Conservation (phyloP, 2,329 filamentous ascomycete genomes). For the Monilinia vaccinii-corymbosi region DNA sequence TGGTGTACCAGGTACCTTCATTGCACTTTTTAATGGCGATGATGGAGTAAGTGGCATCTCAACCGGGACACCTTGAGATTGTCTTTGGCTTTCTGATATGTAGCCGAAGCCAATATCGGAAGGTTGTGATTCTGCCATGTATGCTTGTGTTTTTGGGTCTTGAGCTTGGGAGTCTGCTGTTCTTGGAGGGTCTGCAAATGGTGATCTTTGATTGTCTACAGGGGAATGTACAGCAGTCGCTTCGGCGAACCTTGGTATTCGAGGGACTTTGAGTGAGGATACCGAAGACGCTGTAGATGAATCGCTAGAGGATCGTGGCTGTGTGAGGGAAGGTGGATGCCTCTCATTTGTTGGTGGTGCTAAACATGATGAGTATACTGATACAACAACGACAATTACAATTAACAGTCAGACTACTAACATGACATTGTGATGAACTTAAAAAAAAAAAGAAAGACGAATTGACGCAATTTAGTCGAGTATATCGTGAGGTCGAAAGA, state of each 20-base stretch:
- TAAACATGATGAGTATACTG: slow-evolving; percentile 9
- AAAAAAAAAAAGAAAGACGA: slow-evolving; percentile 12
- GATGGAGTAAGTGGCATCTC: slow-evolving; percentile 60
- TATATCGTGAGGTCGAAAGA: slow-evolving; percentile 8
- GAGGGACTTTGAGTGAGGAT: slow-evolving; percentile 49
- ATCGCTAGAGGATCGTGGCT: slow-evolving; percentile 34
- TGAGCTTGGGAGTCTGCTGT: slow-evolving; percentile 25
- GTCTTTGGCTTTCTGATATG: slow-evolving; percentile 50
- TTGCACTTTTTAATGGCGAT: slow-evolving; percentile 79
- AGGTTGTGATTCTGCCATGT: slow-evolving; percentile 58
- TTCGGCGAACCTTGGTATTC: slow-evolving; percentile 73
- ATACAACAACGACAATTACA: not conserved
- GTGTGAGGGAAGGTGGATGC: slow-evolving; percentile 21
- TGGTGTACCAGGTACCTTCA: slow-evolving; percentile 79
- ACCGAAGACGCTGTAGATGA: slow-evolving; percentile 32
- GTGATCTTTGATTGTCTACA: slow-evolving; percentile 46
- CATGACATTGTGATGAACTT: slow-evolving; percentile 19
- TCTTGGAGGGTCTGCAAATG: slow-evolving; percentile 51
- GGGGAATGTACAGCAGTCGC: slow-evolving; percentile 73
- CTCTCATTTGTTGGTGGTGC: slow-evolving; percentile 21
- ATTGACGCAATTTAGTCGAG: slow-evolving; percentile 9
- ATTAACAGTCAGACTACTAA: slow-evolving; percentile 16
- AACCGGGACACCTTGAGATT: slow-evolving; percentile 37
- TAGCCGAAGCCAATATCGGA: slow-evolving; percentile 91
- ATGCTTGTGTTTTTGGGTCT: slow-evolving; percentile 32